These are phyloP conservation scores for Alternaria metachromatica DNA, from an alignment of 2,329 filamentous ascomycete species.

Conservation along the genomic window DNA sequence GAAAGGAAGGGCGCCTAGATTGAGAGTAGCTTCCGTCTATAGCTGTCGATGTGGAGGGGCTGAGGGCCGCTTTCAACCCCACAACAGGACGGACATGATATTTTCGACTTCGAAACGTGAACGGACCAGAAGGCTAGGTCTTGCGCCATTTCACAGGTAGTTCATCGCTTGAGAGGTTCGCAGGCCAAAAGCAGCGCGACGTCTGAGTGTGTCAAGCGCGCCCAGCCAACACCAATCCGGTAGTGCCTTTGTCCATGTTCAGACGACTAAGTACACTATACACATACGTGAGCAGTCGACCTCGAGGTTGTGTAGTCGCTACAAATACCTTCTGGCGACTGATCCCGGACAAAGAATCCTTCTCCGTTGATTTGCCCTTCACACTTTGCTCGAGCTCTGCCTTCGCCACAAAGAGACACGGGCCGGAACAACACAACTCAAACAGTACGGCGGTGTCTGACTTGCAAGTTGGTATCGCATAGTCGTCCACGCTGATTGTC, in stretches of 20 bases:
- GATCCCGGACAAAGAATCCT: constrained; percentile 47
- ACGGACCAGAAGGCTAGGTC: constrained; percentile 26
- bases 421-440: constrained; percentile 42
- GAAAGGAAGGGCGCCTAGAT: constrained; percentile 29
- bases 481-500: constrained; percentile 38
- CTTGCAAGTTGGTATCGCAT: constrained; percentile 22
- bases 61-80: constrained; percentile 42
- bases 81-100: constrained; percentile 33
- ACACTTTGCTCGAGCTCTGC: constrained; percentile 34
- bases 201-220: constrained; percentile 41
- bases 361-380: constrained; percentile 42
- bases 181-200: constrained; percentile 44
- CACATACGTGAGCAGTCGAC: constrained; percentile 44
- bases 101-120: constrained; percentile 34
- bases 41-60: constrained; percentile 30
- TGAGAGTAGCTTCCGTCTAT: constrained; percentile 33
- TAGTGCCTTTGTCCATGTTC: constrained; percentile 51
- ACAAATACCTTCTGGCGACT: constrained; percentile 49
- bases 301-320: constrained; percentile 43
- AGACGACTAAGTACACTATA: constrained; percentile 42
- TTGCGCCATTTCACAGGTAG: constrained; percentile 29
- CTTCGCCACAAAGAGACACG: constrained; percentile 43
- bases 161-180: constrained; percentile 25
- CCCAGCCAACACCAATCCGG: constrained; percentile 47
- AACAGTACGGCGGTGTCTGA: constrained; percentile 41